These are phyloP conservation scores for Psilocybe cubensis DNA, from an alignment of 768 basidiomycete species.

Conservation along the genomic window DNA sequence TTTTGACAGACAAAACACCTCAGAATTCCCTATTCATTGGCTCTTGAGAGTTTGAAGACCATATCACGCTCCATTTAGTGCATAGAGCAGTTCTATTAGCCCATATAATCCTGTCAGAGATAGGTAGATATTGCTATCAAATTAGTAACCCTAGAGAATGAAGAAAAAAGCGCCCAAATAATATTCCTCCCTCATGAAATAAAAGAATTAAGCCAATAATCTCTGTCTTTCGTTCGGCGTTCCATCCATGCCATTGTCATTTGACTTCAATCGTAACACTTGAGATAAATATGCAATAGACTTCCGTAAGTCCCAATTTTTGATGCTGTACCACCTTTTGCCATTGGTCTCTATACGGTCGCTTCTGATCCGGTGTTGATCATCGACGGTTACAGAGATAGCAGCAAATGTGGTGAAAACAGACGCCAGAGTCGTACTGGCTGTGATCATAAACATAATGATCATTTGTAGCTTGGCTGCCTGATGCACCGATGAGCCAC, in stretches of 20 bases:
- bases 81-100: too few relatives aligned
- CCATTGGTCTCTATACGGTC: slow-evolving; percentile 57
- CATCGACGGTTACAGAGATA: slow-evolving; percentile 68
- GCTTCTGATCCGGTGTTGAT: slow-evolving; percentile 63
- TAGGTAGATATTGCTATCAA: too few relatives aligned
- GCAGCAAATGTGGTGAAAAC: slow-evolving; percentile 65
- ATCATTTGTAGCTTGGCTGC: slow-evolving; percentile 90
- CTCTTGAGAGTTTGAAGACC: too few relatives aligned
- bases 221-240: neutral
- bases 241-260: neutral
- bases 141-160: too few relatives aligned
- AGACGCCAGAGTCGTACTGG: slow-evolving; percentile 72
- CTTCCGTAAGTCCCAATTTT: slow-evolving; percentile 7
- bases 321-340: slow-evolving; percentile 10
- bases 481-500: slow-evolving; percentile 82
- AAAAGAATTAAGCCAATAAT: neutral
- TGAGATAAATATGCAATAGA: neutral
- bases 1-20: too few relatives aligned
- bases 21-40: too few relatives aligned
- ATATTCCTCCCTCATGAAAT: too few relatives aligned
- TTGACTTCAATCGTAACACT: neutral
- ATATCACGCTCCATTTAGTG: too few relatives aligned
- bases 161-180: too few relatives aligned
- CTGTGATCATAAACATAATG: slow-evolving; percentile 93
- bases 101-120: too few relatives aligned